These are phyloP conservation scores for Aspergillus pseudoviridinutans DNA, from an alignment of 2,329 filamentous ascomycete genomes.

Conservation along the genomic window DNA sequence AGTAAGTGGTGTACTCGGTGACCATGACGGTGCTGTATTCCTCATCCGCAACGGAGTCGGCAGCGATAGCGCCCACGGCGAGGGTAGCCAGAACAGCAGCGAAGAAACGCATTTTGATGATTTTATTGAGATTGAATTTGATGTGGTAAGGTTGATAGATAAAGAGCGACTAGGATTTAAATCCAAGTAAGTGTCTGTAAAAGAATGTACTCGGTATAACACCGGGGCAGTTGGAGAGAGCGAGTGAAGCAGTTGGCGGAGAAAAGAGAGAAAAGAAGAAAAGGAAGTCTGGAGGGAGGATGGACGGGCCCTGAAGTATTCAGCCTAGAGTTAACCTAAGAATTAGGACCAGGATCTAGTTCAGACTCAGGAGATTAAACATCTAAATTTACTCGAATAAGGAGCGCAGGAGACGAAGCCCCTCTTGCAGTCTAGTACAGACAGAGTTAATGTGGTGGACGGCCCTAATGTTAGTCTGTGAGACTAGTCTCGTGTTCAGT, in stretches of 20 bases:
- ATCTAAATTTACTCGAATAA: neutral
- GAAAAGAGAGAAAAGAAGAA: slow-evolving; percentile 13
- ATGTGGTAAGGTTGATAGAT: slow-evolving; percentile 19
- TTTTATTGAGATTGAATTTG: slow-evolving; percentile 2
- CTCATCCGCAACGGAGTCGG: slow-evolving; percentile 19
- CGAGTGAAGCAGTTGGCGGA: slow-evolving; percentile 11
- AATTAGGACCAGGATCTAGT: neutral
- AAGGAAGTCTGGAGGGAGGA: slow-evolving; percentile 4
- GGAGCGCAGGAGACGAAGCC: neutral
- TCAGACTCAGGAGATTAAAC: neutral
- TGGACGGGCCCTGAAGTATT: slow-evolving; percentile 8
- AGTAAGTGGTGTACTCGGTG: slow-evolving; percentile 66
- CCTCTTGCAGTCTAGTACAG: neutral
- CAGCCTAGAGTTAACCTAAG: no score
- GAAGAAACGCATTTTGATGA: slow-evolving; percentile 50
- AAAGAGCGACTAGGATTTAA: slow-evolving; percentile 18
- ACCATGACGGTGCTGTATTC: slow-evolving; percentile 60
- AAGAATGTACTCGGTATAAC: slow-evolving; percentile 38
- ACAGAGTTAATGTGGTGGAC: neutral
- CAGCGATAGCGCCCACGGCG: slow-evolving; percentile 37
- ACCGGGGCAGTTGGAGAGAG: slow-evolving; percentile 47
- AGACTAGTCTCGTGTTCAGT: neutral
- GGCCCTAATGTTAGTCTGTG: neutral
- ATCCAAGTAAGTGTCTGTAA: slow-evolving; percentile 10
- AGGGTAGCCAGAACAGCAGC: slow-evolving; percentile 36